Evolutionary conservation across 2,329 filamentous ascomycete genomes (phyloP), one percentile per base, ranked within the genome.

Genomic region (Penicillium capsulatum): DNA sequence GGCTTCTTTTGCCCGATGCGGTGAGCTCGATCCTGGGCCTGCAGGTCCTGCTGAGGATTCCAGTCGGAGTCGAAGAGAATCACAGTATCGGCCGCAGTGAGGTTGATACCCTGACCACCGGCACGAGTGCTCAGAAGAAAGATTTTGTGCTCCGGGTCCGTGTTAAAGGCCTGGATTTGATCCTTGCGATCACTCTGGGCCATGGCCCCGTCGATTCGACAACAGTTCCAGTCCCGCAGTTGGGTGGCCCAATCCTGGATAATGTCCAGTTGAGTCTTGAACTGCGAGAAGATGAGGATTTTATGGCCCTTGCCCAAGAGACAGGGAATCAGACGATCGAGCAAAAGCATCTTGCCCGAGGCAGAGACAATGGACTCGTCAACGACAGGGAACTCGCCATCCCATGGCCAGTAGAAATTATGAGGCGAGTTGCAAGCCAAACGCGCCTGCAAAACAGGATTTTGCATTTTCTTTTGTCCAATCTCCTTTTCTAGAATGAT

Each of bases 1-100:
- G 92, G 92, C 2, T 83, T 77, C 1, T 83, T 95, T 63, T 98
- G 92, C 0, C 92, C 92, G 47, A 98, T 97, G 9, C 92, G 81
- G 60, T 98, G 92, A 1, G 87, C 89, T 4, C 92, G 86, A 58
- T 98, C 92, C 65, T 97, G 92, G 0, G 92, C 92, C 60, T 98
- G 92, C 0, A 98, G 73, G 63, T 98, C 92, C 59, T 96, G 91
- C 61, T 98, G 92, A 0, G 92, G 92, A 55, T 98, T 98, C 81
- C 91, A 96, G 56, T 95, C 80, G 7, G 75, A 81, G 63, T 97
- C 91, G 53, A 92, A 97, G 0, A 97, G 73, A 31, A 97, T 84
- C 8, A 96, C 91, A 0, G 91, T 96, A 54, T 97, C 91, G 0
- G 91, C 91, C 1, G 83, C 83, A 0, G 87, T 87, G 0, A 97